Conservation (phyloP, 176 grass and related monocot genomes). For the Cenchrus americanus region DNA sequence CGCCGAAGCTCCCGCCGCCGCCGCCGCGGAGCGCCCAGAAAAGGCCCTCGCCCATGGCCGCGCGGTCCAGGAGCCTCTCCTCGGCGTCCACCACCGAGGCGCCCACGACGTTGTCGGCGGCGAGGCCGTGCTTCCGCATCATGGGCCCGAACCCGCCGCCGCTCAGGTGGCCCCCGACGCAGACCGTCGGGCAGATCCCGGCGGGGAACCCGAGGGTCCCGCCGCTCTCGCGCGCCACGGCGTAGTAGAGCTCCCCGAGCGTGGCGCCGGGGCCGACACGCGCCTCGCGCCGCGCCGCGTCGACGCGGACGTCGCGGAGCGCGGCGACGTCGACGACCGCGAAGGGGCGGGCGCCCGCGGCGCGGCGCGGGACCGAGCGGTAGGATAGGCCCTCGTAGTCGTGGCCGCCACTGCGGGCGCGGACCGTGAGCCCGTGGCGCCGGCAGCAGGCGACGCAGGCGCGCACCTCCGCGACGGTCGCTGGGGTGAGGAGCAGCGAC, state of each 20-base stretch:
- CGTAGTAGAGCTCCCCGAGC: constrained; percentile 72
- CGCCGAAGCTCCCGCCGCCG: constrained; percentile 69
- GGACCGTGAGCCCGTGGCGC: constrained; percentile 37
- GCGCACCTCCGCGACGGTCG: constrained; percentile 30
- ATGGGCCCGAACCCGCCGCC: constrained; percentile 63
- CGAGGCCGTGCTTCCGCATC: constrained; percentile 62
- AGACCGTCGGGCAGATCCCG: constrained; percentile 61
- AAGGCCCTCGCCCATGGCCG: constrained; percentile 58
- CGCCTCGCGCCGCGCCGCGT: constrained; percentile 36
- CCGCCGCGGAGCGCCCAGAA: constrained; percentile 83
- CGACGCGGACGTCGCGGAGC: constrained; percentile 44
- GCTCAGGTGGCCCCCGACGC: constrained; percentile 66
- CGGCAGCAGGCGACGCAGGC: constrained; percentile 55
- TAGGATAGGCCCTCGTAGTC: constrained; percentile 82
- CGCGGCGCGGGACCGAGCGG: constrained; percentile 18
- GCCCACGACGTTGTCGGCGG: constrained; percentile 63
- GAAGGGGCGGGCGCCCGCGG: constrained; percentile 35
- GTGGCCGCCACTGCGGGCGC: constrained; percentile 65
- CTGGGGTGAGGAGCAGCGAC: constrained; percentile 53
- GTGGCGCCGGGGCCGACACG: constrained; percentile 52
- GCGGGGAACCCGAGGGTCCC: constrained; percentile 54
- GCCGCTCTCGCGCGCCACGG: constrained; percentile 33
- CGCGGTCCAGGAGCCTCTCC: constrained; percentile 47
- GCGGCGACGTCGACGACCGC: constrained; percentile 57
- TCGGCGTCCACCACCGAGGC: constrained; percentile 61